Evolutionary conservation across 2,329 filamentous ascomycete genomes (phyloP).

Genomic region (Tolypocladium pustulatum): DNA sequence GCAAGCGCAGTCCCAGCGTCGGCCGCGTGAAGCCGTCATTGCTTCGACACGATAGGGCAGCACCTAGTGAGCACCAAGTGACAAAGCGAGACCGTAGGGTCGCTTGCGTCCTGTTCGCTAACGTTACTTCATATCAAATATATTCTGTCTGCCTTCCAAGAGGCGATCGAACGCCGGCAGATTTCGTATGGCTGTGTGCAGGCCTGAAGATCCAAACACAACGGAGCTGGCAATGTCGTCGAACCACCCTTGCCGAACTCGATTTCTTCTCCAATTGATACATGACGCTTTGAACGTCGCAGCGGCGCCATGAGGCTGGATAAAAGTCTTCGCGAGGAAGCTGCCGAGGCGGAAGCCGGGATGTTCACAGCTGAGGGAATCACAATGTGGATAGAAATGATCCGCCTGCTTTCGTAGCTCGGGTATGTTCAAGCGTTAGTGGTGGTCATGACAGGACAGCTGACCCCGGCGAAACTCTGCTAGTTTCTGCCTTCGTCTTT

Average conservation of each 20-base stretch:
- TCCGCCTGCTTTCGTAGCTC: not conserved
- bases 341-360: not conserved
- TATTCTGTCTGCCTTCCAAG: not conserved
- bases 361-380: not conserved
- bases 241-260: not conserved
- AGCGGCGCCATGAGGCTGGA: too few relatives aligned
- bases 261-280: not conserved
- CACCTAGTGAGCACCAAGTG: not conserved
- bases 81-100: not conserved
- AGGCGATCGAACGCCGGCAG: not conserved
- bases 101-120: not conserved
- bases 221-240: not conserved
- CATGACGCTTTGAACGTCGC: not conserved
- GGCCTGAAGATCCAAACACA: not conserved
- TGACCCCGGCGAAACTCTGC: not conserved
- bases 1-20: not conserved
- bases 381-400: not conserved
- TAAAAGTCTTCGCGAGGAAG: not conserved
- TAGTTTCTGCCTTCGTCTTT: not conserved
- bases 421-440: too few relatives aligned
- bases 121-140: too few relatives aligned
- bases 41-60: not conserved
- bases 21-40: not conserved
- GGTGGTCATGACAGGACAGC: not conserved
- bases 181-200: not conserved